Evolutionary conservation across 257 asterid genomes (phyloP).

Genomic region (Capsicum baccatum): DNA sequence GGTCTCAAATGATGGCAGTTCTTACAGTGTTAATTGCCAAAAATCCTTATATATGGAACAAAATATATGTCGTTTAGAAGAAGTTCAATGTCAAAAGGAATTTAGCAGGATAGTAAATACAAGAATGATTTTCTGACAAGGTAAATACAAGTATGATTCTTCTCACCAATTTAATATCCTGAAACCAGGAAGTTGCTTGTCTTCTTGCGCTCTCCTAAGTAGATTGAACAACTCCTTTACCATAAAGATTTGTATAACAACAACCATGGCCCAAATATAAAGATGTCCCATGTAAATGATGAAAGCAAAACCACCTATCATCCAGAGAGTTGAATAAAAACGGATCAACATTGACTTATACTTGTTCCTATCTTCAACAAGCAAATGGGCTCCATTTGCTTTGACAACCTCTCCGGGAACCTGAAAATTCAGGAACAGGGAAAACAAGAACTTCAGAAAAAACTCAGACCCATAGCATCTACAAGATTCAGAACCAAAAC

Average conservation of each 20-base stretch:
- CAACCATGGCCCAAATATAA: constrained; percentile 92
- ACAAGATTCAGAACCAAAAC: constrained; percentile 23
- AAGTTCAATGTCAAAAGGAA: neutral
- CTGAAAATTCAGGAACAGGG: constrained; percentile 46
- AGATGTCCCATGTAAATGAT: constrained; percentile 95
- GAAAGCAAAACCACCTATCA: constrained; percentile 89
- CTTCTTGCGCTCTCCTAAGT: constrained; percentile 86
- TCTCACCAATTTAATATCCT: constrained; percentile 89
- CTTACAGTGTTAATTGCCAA: neutral
- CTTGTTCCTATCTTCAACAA: constrained; percentile 78
- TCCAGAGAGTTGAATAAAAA: constrained; percentile 84
- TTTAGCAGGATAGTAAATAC: neutral
- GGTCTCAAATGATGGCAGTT: neutral
- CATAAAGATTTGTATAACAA: constrained; percentile 91
- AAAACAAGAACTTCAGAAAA: constrained; percentile 31
- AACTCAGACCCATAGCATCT: neutral
- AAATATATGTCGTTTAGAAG: neutral
- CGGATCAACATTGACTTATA: constrained; percentile 94
- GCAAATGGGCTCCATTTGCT: constrained; percentile 64
- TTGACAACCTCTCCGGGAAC: constrained; percentile 65
- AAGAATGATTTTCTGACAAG: constrained; percentile 14
- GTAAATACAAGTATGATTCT: constrained; percentile 18
- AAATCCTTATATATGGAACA: neutral
- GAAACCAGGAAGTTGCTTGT: constrained; percentile 94
- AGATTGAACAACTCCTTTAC: constrained; percentile 88